Base-by-base conservation (phyloP, 768 basidiomycete species). In the Cystofilobasidium capitatum region DNA sequence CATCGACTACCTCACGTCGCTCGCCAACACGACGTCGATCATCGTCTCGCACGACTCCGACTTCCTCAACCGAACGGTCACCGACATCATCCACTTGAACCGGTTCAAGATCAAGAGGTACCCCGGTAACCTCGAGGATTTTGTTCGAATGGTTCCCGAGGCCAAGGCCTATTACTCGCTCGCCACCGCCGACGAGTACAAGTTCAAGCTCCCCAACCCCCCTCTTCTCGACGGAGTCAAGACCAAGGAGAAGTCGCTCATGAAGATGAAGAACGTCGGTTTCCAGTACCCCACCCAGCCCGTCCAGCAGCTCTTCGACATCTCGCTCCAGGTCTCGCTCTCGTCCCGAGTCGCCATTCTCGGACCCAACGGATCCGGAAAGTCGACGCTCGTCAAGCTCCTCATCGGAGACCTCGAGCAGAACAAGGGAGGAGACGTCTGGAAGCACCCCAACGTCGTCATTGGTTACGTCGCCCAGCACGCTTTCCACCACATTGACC, bases 361-460 rank as follows among this genome's bases (percentile, higher is more conserved):
- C 72, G 96, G 96, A 71, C 96, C 96, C 73, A 75, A 99, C 82
- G 96, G 96, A 79, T 97, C 96, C 75, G 92, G 93, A 73, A 97
- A 98, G 81, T 91, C 89, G 42, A 97, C 93, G 33, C 85, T 96
- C 76, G 92, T 97, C 82, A 96, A 91, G 81, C 83, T 97, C 65
- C 86, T 97, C 76, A 94, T 90, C 70, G 93, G 92, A 72, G 93
- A 97, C 78, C 88, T 89, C 83, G 93, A 97, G 79, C 83, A 88
- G 71, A 96, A 96, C 85, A 88, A 86, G 81, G 89, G 89, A 71
- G 93, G 93, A 83, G 90, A 92, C 80, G 86, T 88, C 80, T 97
- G 93, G 93, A 97, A 93, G 82, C 93, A 97, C 81, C 93, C 93
- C 70, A 97, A 97, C 84, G 83, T 97, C 85, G 93, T 97, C 81